Percentiles rank a stretch among this genome's conserved stretches.
Evolutionary conservation across 306 rosid species (phyloP).

Genomic region (Cicer arietinum): DNA sequence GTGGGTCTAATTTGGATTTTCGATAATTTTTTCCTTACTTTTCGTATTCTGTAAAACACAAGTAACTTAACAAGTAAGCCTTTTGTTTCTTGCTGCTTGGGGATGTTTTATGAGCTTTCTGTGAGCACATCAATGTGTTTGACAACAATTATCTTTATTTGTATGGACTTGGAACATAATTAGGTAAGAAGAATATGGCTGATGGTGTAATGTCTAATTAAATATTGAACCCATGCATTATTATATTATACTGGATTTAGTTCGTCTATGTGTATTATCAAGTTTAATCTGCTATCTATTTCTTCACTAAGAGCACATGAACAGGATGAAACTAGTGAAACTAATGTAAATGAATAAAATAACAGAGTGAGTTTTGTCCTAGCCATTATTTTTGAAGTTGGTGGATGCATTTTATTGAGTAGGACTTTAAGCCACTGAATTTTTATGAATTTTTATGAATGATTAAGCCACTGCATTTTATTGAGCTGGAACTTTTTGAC

Average conservation of each 20-base stretch:
- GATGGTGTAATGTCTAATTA: conserved; percentile 14
- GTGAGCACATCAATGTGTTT: conserved; percentile 4
- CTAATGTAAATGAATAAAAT: too few species aligned
- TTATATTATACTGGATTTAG: conserved; percentile 11
- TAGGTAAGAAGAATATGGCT: neutral
- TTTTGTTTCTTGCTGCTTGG: conserved; percentile 2
- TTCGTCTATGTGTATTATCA: neutral
- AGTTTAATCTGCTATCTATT: conserved; percentile 7
- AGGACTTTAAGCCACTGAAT: too few species aligned
- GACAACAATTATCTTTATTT: conserved; percentile 12
- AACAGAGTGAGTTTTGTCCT: too few species aligned
- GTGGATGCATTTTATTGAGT: too few species aligned
- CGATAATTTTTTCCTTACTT: neutral
- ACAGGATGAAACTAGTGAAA: neutral
- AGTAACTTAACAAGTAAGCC: conserved; percentile 11
- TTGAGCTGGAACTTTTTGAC: too few species aligned
- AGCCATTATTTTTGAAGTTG: too few species aligned
- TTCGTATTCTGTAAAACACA: neutral
- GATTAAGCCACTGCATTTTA: too few species aligned
- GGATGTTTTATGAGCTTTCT: neutral
- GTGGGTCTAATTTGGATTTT: conserved; percentile 7
- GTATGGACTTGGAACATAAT: neutral
- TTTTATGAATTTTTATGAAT: too few species aligned
- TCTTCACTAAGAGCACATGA: conserved; percentile 13
- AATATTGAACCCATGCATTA: neutral